Conservation (phyloP, 2,329 filamentous ascomycete species). For the Juglanconis sp. region DNA sequence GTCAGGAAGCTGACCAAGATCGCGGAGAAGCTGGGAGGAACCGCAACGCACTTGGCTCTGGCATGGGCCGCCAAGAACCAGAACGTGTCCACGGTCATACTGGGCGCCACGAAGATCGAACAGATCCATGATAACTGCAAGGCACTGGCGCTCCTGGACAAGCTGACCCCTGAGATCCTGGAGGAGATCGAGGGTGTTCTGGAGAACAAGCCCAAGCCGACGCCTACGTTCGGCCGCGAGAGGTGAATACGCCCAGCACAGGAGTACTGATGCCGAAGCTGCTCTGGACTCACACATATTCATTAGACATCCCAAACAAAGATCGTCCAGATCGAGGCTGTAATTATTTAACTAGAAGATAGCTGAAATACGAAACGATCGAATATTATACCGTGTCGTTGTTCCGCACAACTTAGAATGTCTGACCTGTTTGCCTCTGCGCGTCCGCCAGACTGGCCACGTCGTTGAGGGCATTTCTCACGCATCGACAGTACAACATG, state of each 20-base stretch:
- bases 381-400: too few species aligned
- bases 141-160: conserved; percentile 50
- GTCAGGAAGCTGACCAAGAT: conserved; percentile 60
- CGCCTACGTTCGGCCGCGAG: conserved; percentile 22
- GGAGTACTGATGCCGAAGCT: neutral
- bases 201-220: conserved; percentile 27
- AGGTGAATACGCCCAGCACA: conserved; percentile 15
- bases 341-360: neutral
- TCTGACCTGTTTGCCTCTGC: too few species aligned
- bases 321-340: neutral
- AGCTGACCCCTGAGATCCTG: conserved; percentile 57
- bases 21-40: conserved; percentile 61
- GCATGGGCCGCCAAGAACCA: conserved; percentile 63
- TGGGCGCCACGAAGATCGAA: conserved; percentile 54
- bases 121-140: conserved; percentile 60
- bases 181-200: conserved; percentile 50
- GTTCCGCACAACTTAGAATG: too few species aligned
- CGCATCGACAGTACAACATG: too few species aligned
- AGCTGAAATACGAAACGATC: too few species aligned
- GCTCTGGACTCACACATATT: conserved; percentile 1
- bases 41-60: conserved; percentile 53
- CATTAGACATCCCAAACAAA: conserved; percentile 11
- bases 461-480: too few species aligned
- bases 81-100: conserved; percentile 60
- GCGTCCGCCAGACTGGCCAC: too few species aligned